Evolutionary conservation across 2,329 filamentous ascomycete species (phyloP).

Genomic region (Stagonosporopsis rhizophila): DNA sequence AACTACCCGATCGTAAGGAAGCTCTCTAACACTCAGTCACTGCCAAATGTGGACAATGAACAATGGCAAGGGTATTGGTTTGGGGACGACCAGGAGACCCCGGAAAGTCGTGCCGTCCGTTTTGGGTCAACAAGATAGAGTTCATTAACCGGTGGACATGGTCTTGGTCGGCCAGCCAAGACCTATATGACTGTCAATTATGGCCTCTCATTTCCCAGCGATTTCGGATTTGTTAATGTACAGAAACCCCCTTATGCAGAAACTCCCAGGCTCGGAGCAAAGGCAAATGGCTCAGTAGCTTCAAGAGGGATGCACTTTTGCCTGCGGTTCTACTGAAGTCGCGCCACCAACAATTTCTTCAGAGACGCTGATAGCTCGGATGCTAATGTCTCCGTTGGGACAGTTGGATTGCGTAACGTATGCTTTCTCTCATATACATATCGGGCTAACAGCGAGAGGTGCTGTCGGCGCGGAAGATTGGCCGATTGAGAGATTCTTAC

Average conservation of each 20-base stretch:
- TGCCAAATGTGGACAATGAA: background rate
- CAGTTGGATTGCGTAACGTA: background rate
- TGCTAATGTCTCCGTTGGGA: background rate
- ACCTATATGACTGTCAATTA: constrained; percentile 3
- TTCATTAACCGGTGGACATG: constrained; percentile 12
- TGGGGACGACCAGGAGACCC: background rate
- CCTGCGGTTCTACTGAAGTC: constrained; percentile 2
- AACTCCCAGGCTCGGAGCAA: background rate
- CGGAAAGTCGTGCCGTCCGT: constrained; percentile 2
- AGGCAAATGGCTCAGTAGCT: background rate
- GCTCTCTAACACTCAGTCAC: background rate
- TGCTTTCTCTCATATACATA: background rate
- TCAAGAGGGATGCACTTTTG: background rate
- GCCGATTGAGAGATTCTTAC: background rate
- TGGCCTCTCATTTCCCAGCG: constrained; percentile 1
- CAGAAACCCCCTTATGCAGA: background rate
- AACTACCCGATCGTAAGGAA: background rate
- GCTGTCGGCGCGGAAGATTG: background rate
- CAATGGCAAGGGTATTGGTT: background rate
- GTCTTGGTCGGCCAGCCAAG: background rate
- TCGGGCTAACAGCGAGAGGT: background rate
- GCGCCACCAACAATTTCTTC: background rate
- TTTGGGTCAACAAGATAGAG: constrained; percentile 5
- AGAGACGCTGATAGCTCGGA: background rate
- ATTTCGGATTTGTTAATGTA: background rate